Base-by-base conservation (phyloP, 2,329 filamentous ascomycete genomes). In the Talaromyces sp. region DNA sequence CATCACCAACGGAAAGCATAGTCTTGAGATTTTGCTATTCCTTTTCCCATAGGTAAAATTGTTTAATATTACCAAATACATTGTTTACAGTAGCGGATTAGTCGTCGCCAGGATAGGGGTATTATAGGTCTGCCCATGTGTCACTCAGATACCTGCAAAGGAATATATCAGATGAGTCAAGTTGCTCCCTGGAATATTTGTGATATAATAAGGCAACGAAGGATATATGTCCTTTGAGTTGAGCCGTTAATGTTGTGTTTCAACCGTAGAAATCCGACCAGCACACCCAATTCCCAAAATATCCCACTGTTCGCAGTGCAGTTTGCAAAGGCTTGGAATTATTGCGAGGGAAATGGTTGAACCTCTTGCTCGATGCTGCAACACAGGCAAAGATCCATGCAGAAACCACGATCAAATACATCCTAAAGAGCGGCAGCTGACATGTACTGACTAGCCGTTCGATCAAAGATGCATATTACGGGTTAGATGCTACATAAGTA, bases 1-100 rank as follows among this genome's bases (percentile, higher is more conserved):
- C 95, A 16, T 92, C 92, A 45, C 92, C 92, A 65, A 96, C 91
- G 63, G 89, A 93, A 3, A 97, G 85, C 13, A 97, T 84, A 2
- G 90, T 84, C 77, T 96, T 96, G 64, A 96, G 78, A 60, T 90
- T 86, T 19, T 91, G 86, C 74, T 96, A 87, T 69, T 84, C 79
- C 78, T 92, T 89, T 82, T 96, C 96, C 60, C 90, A 83, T 0
- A 91, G 41, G 27, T 50, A 65, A 4, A 66, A 27, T 33, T 66
- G 65, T 33, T 66, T 66, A n/a, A 78, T 50, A 33, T 60, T 60
- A 16, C 63, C 63, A 14, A 54, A 64, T 13, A 64, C 49, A 16
- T 64, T 63, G n/a, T 35, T 54, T 47, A 57, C 57, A n/a, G 57
- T 22, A 6, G 24, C 57, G 3, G 56, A 27, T 14, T 14, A 1